A percentile compares a stretch with the other conserved stretches of the same genome.
Conservation (phyloP, 2,329 filamentous ascomycete genomes). For the Pseudodiploospora longispora region DNA sequence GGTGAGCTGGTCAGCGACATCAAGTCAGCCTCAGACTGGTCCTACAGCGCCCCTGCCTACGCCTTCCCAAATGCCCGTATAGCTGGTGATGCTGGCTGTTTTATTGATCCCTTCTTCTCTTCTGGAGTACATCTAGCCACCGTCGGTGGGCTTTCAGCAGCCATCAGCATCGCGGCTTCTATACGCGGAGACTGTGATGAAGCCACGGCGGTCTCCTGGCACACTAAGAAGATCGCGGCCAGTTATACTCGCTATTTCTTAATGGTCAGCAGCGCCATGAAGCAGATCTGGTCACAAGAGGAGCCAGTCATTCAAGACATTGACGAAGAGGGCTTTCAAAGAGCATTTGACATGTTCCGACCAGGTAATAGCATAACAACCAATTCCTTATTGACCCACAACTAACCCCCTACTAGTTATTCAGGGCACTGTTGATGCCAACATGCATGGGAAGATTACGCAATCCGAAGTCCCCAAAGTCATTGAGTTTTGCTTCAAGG, state of each 20-base stretch:
- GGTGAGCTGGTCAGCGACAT: constrained; percentile 26
- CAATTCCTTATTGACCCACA: neutral
- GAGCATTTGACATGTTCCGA: constrained; percentile 31
- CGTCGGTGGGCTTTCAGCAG: constrained; percentile 32
- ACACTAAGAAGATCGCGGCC: constrained; percentile 33
- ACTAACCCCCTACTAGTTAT: constrained; percentile 19
- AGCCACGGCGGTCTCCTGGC: constrained; percentile 26
- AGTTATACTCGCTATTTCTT: constrained; percentile 37
- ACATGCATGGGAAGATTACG: constrained; percentile 15
- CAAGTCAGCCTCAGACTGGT: constrained; percentile 36
- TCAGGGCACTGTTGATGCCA: constrained; percentile 23
- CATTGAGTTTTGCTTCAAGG: constrained; percentile 22
- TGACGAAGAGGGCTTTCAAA: constrained; percentile 33
- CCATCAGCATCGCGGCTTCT: constrained; percentile 31
- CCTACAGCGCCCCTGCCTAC: constrained; percentile 35
- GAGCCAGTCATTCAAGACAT: constrained; percentile 31
- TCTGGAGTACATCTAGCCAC: constrained; percentile 39
- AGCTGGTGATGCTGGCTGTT: constrained; percentile 37
- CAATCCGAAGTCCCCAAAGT: constrained; percentile 21
- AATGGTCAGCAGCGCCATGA: constrained; percentile 12
- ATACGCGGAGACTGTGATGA: constrained; percentile 30
- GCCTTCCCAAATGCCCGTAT: constrained; percentile 29
- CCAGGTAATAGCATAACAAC: constrained; percentile 23
- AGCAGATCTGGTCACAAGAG: constrained; percentile 31
- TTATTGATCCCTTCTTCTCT: constrained; percentile 40